phyloP scores from a whole-genome alignment of 768 basidiomycete genomes.

The Pulveroboletus ravenelii region DNA sequence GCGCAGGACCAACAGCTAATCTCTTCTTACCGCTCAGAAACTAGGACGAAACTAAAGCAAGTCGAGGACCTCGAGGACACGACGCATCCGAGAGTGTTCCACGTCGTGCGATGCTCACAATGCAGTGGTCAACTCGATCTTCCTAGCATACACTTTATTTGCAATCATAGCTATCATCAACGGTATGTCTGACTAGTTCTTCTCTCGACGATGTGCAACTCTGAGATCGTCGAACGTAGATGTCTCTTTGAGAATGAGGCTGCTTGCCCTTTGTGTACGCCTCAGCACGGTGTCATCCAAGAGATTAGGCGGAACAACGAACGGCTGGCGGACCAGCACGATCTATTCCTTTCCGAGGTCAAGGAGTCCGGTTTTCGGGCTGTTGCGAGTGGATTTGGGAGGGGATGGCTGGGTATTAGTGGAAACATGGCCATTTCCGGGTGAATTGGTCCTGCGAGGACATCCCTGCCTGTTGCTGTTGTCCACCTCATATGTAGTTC shows the following conservation, averaged over 20 bases:
- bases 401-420: conserved; percentile 46
- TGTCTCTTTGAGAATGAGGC: conserved; percentile 87
- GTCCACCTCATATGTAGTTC: background rate
- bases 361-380: conserved; percentile 65
- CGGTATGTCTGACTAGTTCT: conserved; percentile 36
- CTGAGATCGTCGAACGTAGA: conserved; percentile 35
- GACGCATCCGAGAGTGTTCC: conserved; percentile 81
- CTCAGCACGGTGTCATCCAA: conserved; percentile 81
- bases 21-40: conserved; percentile 85
- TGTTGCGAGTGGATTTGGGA: conserved; percentile 64
- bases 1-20: conserved; percentile 80
- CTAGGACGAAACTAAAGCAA: conserved; percentile 71
- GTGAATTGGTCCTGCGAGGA: background rate
- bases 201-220: background rate
- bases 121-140: conserved; percentile 90
- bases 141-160: conserved; percentile 96
- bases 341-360: conserved; percentile 73
- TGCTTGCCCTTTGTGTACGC: conserved; percentile 85
- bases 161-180: conserved; percentile 95
- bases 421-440: background rate
- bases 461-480: background rate
- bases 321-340: conserved; percentile 75
- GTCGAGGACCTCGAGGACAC: conserved; percentile 77
- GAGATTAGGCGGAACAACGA: conserved; percentile 89
- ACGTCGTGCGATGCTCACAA: conserved; percentile 87